A percentile compares a stretch with the other conserved stretches of the same genome.
Conservation (phyloP, 2,329 filamentous ascomycete genomes). For the Neofusicoccum ribis region DNA sequence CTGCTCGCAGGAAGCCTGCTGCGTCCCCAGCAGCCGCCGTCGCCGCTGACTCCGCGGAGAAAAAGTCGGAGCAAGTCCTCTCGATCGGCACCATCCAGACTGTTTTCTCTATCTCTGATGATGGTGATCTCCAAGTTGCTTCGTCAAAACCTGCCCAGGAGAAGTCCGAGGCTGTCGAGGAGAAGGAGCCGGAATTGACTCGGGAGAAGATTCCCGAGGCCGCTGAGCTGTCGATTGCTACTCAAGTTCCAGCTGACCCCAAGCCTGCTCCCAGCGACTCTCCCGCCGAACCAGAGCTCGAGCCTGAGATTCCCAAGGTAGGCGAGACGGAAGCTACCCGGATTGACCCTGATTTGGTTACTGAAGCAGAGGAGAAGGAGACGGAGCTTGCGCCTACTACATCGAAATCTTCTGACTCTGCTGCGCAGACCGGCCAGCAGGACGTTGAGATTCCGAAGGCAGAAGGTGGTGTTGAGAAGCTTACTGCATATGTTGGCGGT, state of each 20-base stretch:
- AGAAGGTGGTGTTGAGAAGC: constrained; percentile 27
- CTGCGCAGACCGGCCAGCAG: constrained; percentile 29
- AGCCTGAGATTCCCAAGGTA: background rate
- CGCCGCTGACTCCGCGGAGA: constrained; percentile 31
- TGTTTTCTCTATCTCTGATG: constrained; percentile 38
- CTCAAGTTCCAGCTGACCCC: constrained; percentile 14
- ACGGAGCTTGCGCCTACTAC: background rate
- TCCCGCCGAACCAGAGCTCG: background rate
- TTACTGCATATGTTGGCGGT: constrained; percentile 32
- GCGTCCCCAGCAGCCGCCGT: constrained; percentile 37
- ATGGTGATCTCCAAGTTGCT: constrained; percentile 35
- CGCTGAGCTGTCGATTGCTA: constrained; percentile 2
- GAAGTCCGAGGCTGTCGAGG: background rate
- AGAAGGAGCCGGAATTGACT: background rate
- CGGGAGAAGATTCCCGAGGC: background rate
- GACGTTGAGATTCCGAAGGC: constrained; percentile 27
- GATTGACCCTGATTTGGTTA: background rate
- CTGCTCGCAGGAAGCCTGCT: constrained; percentile 70
- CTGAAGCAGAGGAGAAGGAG: background rate
- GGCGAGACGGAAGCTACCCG: background rate
- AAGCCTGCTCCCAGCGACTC: constrained; percentile 12
- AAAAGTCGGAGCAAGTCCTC: background rate
- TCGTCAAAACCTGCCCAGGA: background rate
- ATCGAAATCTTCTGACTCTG: constrained; percentile 20
- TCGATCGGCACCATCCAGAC: constrained; percentile 21